phyloP scores from a whole-genome alignment of 2,329 filamentous ascomycete species.

The Alternaria burnsii region DNA sequence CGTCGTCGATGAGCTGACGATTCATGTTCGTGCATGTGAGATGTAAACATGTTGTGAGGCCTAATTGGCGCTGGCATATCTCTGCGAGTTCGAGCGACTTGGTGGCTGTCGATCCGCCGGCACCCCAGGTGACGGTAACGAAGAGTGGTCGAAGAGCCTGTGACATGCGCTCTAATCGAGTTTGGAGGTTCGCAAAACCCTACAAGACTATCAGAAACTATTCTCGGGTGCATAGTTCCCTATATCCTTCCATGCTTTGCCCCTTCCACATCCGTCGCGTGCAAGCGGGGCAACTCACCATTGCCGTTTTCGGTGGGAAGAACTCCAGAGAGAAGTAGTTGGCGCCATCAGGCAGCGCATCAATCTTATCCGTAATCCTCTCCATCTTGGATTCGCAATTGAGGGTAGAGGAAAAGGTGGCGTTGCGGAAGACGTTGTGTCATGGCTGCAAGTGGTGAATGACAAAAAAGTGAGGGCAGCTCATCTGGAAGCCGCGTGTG shows the following conservation, averaged over 20 bases:
- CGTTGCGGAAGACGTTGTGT: slow-evolving; percentile 32
- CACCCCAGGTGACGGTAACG: slow-evolving; percentile 97
- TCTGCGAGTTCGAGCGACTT: slow-evolving; percentile 96
- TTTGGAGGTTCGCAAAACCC: slow-evolving; percentile 92
- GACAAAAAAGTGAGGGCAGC: slow-evolving; percentile 30
- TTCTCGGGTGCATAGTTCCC: background rate
- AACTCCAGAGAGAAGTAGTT: slow-evolving; percentile 98
- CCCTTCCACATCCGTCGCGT: slow-evolving; percentile 10
- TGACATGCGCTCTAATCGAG: slow-evolving; percentile 93
- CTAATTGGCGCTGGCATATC: slow-evolving; percentile 90
- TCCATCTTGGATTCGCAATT: slow-evolving; percentile 36
- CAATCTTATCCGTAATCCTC: slow-evolving; percentile 94
- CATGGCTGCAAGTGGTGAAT: slow-evolving; percentile 40
- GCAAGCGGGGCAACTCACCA: slow-evolving; percentile 61
- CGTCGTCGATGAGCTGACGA: slow-evolving; percentile 81
- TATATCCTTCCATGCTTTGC: background rate
- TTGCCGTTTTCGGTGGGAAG: slow-evolving; percentile 96
- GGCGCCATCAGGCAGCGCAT: slow-evolving; percentile 80
- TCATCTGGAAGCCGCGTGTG: slow-evolving; percentile 32
- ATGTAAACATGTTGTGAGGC: slow-evolving; percentile 93
- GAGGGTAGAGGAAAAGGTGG: slow-evolving; percentile 7
- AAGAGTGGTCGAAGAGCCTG: slow-evolving; percentile 90
- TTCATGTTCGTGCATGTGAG: slow-evolving; percentile 99
- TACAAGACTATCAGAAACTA: slow-evolving; percentile 37
- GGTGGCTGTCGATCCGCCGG: slow-evolving; percentile 87